phyloP scores from a whole-genome alignment of 148 eudicot species.

The Selenicereus undatus region DNA sequence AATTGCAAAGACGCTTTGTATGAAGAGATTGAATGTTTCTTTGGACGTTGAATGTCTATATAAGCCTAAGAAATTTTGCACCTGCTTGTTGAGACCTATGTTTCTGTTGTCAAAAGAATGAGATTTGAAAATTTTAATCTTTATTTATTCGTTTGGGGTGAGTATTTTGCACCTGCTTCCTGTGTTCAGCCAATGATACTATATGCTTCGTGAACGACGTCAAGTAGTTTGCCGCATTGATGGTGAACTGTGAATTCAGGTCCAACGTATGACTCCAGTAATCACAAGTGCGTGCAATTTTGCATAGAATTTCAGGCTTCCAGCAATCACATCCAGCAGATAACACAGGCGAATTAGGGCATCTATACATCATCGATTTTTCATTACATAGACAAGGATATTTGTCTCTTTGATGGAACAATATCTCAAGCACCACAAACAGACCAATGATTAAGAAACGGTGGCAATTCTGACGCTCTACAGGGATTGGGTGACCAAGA shows the following conservation, averaged over 20 bases:
- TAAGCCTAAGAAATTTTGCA: background rate
- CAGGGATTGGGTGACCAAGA: conserved; percentile 18
- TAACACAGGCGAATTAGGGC: background rate
- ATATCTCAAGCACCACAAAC: conserved; percentile 11
- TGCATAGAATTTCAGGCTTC: background rate
- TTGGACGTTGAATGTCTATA: conserved; percentile 5
- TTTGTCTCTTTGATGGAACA: conserved; percentile 2
- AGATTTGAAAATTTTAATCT: background rate
- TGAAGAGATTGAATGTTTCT: conserved; percentile 5
- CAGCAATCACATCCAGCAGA: background rate
- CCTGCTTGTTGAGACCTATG: background rate
- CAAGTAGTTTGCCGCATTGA: no score
- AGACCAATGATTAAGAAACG: background rate
- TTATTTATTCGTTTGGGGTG: background rate
- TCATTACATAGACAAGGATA: conserved; percentile 14
- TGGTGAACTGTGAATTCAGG: background rate
- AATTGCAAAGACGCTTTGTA: background rate
- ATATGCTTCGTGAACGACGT: no score
- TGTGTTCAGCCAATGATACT: background rate
- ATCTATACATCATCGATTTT: conserved; percentile 8
- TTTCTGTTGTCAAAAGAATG: background rate
- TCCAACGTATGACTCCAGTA: background rate
- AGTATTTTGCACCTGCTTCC: background rate
- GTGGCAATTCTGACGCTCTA: conserved; percentile 19
- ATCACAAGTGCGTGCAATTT: conserved; percentile 9